Conservation (phyloP, 2,329 filamentous ascomycete genomes). For the Rhinocladiella similis region DNA sequence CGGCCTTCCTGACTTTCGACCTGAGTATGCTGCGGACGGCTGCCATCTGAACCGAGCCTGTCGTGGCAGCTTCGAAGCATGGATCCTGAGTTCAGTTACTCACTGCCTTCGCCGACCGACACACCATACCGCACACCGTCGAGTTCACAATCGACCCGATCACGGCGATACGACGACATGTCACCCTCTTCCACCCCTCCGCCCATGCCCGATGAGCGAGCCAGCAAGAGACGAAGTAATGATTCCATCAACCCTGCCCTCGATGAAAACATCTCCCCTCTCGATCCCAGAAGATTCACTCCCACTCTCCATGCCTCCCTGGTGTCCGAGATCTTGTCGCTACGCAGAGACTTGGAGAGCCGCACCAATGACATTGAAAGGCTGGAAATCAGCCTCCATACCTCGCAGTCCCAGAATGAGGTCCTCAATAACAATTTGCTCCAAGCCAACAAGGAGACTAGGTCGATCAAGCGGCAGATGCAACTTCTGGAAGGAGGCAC, state of each 20-base stretch:
- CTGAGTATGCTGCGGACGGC: slow-evolving; percentile 10
- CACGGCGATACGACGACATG: slow-evolving; percentile 62
- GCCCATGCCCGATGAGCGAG: slow-evolving; percentile 54
- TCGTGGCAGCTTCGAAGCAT: slow-evolving; percentile 15
- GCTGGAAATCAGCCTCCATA: slow-evolving; percentile 73
- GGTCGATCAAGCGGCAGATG: slow-evolving; percentile 80
- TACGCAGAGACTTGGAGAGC: slow-evolving; percentile 86
- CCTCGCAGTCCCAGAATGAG: slow-evolving; percentile 73
- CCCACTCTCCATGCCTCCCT: slow-evolving; percentile 92
- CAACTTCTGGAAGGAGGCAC: slow-evolving; percentile 85
- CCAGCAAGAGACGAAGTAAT: slow-evolving; percentile 40
- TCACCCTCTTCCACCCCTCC: slow-evolving; percentile 48
- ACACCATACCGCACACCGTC: slow-evolving; percentile 69
- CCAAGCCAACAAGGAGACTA: slow-evolving; percentile 70
- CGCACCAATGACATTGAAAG: slow-evolving; percentile 84
- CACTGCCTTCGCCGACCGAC: slow-evolving; percentile 68
- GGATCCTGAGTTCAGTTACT: slow-evolving; percentile 47
- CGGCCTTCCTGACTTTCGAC: background rate
- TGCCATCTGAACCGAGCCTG: slow-evolving; percentile 5
- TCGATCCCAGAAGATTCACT: slow-evolving; percentile 91
- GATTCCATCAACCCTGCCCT: slow-evolving; percentile 37
- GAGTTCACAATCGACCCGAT: slow-evolving; percentile 58
- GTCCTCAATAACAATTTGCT: slow-evolving; percentile 62
- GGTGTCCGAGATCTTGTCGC: slow-evolving; percentile 86
- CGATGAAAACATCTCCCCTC: slow-evolving; percentile 68